phyloP scores from a whole-genome alignment of 805 yeast genomes.

The Lipomyces yamanashiensis region DNA sequence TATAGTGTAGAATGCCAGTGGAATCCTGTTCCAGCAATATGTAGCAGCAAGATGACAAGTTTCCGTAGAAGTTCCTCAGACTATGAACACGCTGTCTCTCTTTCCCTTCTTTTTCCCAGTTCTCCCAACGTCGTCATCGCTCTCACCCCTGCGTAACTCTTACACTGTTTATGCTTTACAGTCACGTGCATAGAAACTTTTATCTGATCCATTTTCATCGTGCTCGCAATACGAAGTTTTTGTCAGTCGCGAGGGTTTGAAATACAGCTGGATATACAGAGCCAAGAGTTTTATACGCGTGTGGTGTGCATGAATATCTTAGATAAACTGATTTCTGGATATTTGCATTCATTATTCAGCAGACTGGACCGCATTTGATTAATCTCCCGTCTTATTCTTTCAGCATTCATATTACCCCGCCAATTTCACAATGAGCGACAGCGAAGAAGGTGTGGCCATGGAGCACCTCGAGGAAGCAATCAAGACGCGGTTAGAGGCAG shows the following conservation, averaged over 20 bases:
- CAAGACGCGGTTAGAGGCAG: slow-evolving; percentile 61
- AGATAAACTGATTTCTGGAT: too few relatives aligned
- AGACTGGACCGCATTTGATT: too few relatives aligned
- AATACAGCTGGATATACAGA: too few relatives aligned
- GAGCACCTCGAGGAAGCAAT: slow-evolving; percentile 54
- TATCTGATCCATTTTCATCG: slow-evolving; percentile 6
- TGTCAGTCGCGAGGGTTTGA: too few relatives aligned
- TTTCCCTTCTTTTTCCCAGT: background rate
- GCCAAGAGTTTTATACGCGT: too few relatives aligned
- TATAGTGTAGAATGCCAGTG: background rate
- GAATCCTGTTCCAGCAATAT: background rate
- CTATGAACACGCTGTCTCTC: slow-evolving; percentile 13
- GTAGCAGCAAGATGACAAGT: background rate
- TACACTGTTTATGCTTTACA: background rate
- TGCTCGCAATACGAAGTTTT: too few relatives aligned
- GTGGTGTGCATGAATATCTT: too few relatives aligned
- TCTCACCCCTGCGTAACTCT: slow-evolving; percentile 7
- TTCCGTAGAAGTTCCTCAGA: background rate
- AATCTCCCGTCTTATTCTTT: background rate
- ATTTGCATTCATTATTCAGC: too few relatives aligned
- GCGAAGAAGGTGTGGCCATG: background rate
- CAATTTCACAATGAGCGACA: slow-evolving; percentile 10
- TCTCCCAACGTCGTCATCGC: slow-evolving; percentile 5
- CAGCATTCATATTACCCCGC: background rate
- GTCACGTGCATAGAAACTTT: slow-evolving; percentile 1